Base-by-base conservation (phyloP, 148 eudicot genomes). In the Camellia sinensis region DNA sequence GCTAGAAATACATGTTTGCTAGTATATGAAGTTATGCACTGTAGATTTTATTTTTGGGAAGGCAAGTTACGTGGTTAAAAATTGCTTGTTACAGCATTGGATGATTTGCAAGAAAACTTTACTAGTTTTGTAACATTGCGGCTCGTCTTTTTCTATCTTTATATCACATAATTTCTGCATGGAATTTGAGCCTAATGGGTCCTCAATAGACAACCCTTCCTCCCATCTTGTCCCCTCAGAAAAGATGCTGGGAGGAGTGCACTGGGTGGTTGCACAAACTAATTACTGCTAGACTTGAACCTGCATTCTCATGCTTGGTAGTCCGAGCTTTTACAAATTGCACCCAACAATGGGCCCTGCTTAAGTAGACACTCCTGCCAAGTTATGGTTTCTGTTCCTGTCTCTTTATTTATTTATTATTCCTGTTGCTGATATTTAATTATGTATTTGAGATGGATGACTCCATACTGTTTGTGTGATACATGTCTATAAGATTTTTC, bases 121-220 rank as follows among this genome's bases (percentile, higher is more conserved):
- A 9, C 12, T 68, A 68, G 72, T 5, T 46, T 14, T 29, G 48
- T 7, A 54, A 73, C 21, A 29, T 73, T 14, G 72, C n/a, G 76
- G 76, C 46, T 54, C 63, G 15, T 73, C 63, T 54, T 66, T 66
- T 66, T 11, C 19, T 73, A 56, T 37, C n/a, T 53, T 73, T 37
- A 22, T 22, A 22, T 40, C 45, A 46, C 73, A 77, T 66, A 77
- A 13, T 60, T 19, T 77, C 44, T 29, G 46, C 46, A 41, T 72
- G 43, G 60, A 37, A 73, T 73, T 12, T 54, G 9, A 7, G 11
- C 29, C 72, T 18, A 41, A 68, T 41, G 45, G 44, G 15, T 3
- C 17, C 45, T 66, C 37, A 29, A 19, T 10, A 5, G 15, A 29
- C 70, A 66, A 29, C 2, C 46, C 63, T 53, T 37, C 18, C 5